Evolutionary conservation across 2,329 filamentous ascomycete species (phyloP), one percentile per base, ranked within the genome.

Genomic region (Hirsutella rhossiliensis): DNA sequence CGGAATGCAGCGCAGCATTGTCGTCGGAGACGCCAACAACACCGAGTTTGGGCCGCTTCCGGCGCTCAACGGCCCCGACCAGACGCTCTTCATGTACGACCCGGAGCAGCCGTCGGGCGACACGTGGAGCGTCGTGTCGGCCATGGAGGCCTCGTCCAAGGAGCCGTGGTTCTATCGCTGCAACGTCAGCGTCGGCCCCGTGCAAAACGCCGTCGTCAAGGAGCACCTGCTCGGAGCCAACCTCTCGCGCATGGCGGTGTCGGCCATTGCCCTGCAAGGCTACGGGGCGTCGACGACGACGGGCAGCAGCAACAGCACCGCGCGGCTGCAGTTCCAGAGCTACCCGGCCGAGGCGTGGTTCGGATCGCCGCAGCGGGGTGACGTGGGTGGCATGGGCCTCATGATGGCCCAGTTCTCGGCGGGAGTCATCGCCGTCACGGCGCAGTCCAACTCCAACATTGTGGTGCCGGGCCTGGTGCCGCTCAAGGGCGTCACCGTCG

Each of bases 81-180:
- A 64, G 40, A 65, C 60, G 2, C 64, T 60, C 1, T 68, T 60
- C 48, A 59, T 65, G 50, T 62, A 63, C 9, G 52, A 61, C 40
- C 50, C 47, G 0, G 43, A 44, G 8, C 42, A 39, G 8, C 48
- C 44, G 6, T 58, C 59, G 43, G 57, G 52, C 13, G 23, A 47
- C 0, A 45, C 54, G 5, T 63, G 60, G 49, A 53, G 50, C 42
- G 36, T 47, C 13, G 53, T 69, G 7, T 47, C 56, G 27, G 66
- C 57, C 3, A 64, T 69, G 15, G 66, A 69, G 45, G 56, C 64
- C 2, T 64, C 60, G 0, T 19, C 43, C 15, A 54, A 45, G 1
- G 44, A 59, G 5, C 55, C 65, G 0, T 70, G 64, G 64, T 67
- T 59, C 45, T 70, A 69, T 51, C 47, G 43, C 13, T 70, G 67